These are phyloP conservation scores for Fusarium setosum DNA, from an alignment of 2,329 filamentous ascomycete genomes.

Conservation along the genomic window DNA sequence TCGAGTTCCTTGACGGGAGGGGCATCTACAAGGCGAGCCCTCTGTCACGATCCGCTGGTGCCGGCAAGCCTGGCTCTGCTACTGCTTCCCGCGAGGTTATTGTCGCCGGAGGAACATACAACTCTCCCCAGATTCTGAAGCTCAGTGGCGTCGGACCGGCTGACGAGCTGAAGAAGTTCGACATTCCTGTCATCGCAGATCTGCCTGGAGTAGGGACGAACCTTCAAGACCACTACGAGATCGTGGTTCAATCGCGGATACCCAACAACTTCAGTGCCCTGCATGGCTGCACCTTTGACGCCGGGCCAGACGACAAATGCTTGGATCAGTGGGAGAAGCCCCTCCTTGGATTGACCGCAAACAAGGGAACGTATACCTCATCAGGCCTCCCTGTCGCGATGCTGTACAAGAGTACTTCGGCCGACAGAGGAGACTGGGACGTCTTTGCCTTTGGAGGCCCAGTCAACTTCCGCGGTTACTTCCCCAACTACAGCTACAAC, in stretches of 20 bases:
- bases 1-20: slow-evolving; percentile 61
- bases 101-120: slow-evolving; percentile 63
- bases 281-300: not conserved
- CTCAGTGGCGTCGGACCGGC: slow-evolving; percentile 60
- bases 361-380: not conserved
- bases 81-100: slow-evolving; percentile 59
- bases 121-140: slow-evolving; percentile 65
- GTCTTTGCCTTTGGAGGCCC: not conserved
- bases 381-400: not conserved
- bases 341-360: not conserved
- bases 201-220: slow-evolving; percentile 70
- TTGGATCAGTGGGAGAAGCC: not conserved
- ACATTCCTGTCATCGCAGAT: slow-evolving; percentile 59
- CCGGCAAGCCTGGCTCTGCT: slow-evolving; percentile 47
- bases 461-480: not conserved
- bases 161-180: slow-evolving; percentile 50
- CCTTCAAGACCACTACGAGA: slow-evolving; percentile 67
- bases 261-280: not conserved
- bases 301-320: not conserved
- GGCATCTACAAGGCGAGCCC: slow-evolving; percentile 60
- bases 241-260: not conserved
- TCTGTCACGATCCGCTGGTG: slow-evolving; percentile 41
- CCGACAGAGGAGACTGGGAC: not conserved
- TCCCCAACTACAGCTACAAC: not conserved
- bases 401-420: not conserved